Percentiles rank a stretch among this genome's conserved stretches.
Conservation (phyloP, 805 yeast species). For the Yarrowia sp. region DNA sequence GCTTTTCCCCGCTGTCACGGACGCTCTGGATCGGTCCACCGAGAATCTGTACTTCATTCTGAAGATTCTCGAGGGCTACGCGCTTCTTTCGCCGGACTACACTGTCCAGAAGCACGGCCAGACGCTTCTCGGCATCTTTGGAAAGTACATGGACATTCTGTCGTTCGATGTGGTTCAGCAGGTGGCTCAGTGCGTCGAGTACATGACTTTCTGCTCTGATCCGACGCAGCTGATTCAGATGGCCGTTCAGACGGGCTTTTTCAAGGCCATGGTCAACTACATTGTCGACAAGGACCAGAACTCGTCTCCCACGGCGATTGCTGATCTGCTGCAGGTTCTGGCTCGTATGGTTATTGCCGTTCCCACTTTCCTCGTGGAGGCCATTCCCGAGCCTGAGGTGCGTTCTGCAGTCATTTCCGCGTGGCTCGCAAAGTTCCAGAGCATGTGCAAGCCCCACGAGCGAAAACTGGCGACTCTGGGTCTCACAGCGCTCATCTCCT, state of each 20-base stretch:
- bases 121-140: conserved; percentile 26
- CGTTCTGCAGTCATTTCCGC: conserved; percentile 5
- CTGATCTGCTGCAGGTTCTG: conserved; percentile 33
- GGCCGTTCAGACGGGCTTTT: conserved; percentile 28
- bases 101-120: conserved; percentile 21
- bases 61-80: conserved; percentile 39
- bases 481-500: conserved; percentile 50
- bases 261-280: conserved; percentile 28
- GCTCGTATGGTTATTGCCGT: conserved; percentile 34
- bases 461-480: conserved; percentile 69
- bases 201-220: conserved; percentile 31
- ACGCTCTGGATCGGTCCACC: conserved; percentile 66
- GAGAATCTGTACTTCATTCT: conserved; percentile 38
- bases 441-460: conserved; percentile 70
- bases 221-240: conserved; percentile 23
- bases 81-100: conserved; percentile 35
- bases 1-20: conserved; percentile 51
- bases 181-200: conserved; percentile 34
- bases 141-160: conserved; percentile 25
- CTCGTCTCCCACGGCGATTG: conserved; percentile 38
- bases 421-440: conserved; percentile 43
- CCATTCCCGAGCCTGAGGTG: conserved; percentile 24
- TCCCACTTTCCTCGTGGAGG: conserved; percentile 30
- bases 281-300: conserved; percentile 7
- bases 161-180: conserved; percentile 31